Evolutionary conservation across 2,329 filamentous ascomycete species (phyloP), one percentile per base, ranked within the genome.

Genomic region (Colletotrichum sansevieriae): DNA sequence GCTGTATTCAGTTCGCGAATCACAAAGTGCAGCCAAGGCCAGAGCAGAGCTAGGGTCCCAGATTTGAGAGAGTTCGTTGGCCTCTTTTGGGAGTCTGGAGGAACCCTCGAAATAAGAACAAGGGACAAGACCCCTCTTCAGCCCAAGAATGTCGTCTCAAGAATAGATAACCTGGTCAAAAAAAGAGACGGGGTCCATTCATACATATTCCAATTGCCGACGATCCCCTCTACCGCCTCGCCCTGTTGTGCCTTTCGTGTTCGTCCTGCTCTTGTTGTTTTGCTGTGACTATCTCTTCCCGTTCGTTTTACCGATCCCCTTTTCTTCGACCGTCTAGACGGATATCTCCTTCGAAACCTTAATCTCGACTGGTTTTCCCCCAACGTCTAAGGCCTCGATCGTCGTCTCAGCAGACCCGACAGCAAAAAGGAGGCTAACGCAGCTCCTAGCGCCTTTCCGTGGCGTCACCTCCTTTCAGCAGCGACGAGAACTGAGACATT

Each of bases 381-480:
- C 12, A 20, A 37, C 7, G n/a, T 8, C 7, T 7, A 8, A 29
- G 29, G 29, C 29, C 43, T 62, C 63, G 33, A 62, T 62, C 46
- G 22, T 62, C 58, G 10, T 7, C 15, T 37, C 25, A 12, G 37
- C 10, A 52, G 39, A 41, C 25, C 25, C 25, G 25, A 25, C 13
- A 43, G 25, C 13, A 22, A 44, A 55, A 68, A 52, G 56, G 54
- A 65, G 54, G n/a, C 61, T 55, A 65, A 65, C 56, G 15, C 55
- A 51, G 3, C 54, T 46, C 47, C 66, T 69, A 69, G 62, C 44
- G 55, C 35, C 25, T 11, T 43, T 55, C 37, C 41, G 66, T 69
- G 66, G 66, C 66, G 66, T 69, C 66, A 61, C 66, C 49, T 44
- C 49, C 62, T 69, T 69, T 61, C 62, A 66, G 47, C 62, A 39